Evolutionary conservation across 768 basidiomycete species (phyloP).

Genomic region (Suillus variegatus): DNA sequence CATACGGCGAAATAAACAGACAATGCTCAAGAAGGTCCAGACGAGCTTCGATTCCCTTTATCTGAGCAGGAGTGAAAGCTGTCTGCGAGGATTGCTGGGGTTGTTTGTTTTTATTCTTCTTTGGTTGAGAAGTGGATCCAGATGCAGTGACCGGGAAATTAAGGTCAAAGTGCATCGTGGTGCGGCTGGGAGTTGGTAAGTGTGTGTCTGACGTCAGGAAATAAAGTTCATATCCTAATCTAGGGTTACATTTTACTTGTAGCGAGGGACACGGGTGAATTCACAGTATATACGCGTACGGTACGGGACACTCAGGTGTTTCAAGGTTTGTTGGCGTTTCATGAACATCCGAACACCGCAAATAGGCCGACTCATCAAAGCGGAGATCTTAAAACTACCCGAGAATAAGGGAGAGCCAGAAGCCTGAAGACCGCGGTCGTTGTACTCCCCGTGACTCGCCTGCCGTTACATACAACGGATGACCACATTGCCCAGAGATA

Average conservation of each 20-base stretch:
- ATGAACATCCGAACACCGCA: background rate
- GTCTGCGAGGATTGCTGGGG: slow-evolving; percentile 36
- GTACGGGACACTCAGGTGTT: background rate
- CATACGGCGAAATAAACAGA: slow-evolving; percentile 36
- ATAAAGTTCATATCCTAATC: background rate
- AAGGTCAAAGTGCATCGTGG: slow-evolving; percentile 64
- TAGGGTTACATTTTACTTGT: background rate
- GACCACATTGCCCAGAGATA: background rate
- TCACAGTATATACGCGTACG: no score
- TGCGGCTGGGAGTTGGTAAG: background rate
- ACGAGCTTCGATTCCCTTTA: slow-evolving; percentile 58
- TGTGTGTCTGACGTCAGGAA: background rate
- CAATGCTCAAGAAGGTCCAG: slow-evolving; percentile 74
- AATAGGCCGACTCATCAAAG: background rate
- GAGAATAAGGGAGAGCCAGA: no score
- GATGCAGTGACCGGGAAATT: slow-evolving; percentile 52
- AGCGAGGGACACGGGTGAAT: no score
- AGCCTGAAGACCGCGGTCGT: no score
- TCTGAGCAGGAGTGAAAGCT: slow-evolving; percentile 55
- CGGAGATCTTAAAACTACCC: no score
- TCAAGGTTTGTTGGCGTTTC: background rate
- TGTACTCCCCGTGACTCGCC: no score
- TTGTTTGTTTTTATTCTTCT: slow-evolving; percentile 31
- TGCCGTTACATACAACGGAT: background rate
- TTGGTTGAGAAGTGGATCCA: slow-evolving; percentile 19